Base-by-base conservation (phyloP, 2,329 filamentous ascomycete genomes). In the Fusarium euwallaceae region DNA sequence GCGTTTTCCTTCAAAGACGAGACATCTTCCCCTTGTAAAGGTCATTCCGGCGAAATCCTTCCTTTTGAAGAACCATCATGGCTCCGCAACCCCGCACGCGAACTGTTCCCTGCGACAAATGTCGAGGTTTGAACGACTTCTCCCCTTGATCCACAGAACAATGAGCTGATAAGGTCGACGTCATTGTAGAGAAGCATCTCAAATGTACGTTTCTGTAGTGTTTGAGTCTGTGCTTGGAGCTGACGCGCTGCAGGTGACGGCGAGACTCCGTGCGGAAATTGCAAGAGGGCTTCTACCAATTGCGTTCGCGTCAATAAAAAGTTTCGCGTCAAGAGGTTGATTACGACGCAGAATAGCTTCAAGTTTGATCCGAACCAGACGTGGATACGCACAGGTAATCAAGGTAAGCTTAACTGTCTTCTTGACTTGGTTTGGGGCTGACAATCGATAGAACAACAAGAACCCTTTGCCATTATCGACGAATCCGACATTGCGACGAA, bases 91-190 rank as follows among this genome's bases (percentile, higher is more conserved):
- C 69, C 66, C 69, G 69, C 61, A 61, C 66, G 3, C 45, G 71
- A 22, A 73, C 69, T 7, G 32, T 67, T n/a, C 71, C 71, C 12
- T 73, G 71, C 43, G 71, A 73, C 34, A 69, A 72, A 22, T 73
- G 71, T 27, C 43, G 63, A 73, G 71, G 71, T 73, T 22, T 5
- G 16, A 66, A 29, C 59, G 10, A 34, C 45, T 34, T 11, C 24
- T 39, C 34, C 20, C 20, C 7, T 24, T 27, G n/a, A 5, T 20
- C n/a, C n/a, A 37, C 1, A 4, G 22, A 22, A 24, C 8, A 43
- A 37, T 8, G 20, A 43, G 20, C 24, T 36, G 20, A 37, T 32
- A n/a, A 24, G 39, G 24, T 29, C 32, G 24, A 62, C 29, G 29
- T 36, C 29, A 37, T 48, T n/a, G 8, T 45, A 73, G 71, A 73